Conservation (phyloP, 768 basidiomycete species). For the Agaricus bisporus region DNA sequence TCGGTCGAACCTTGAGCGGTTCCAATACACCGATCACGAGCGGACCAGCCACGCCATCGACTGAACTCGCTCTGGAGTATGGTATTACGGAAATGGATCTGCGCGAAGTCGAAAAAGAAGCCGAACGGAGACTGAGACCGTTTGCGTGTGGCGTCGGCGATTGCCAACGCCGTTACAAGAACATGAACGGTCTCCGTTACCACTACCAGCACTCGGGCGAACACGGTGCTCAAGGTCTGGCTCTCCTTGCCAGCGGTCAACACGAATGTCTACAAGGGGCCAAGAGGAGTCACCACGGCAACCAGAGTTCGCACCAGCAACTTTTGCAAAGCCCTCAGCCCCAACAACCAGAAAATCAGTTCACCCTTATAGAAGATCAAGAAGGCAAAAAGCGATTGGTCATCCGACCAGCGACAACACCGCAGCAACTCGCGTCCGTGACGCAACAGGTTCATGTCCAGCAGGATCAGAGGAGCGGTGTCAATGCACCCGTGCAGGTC, state of each 20-base stretch:
- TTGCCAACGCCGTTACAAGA: constrained; percentile 88
- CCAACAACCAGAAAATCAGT: constrained; percentile 4
- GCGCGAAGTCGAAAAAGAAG: constrained; percentile 74
- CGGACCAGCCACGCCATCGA: constrained; percentile 5
- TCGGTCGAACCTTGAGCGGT: constrained; percentile 15
- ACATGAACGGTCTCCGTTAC: constrained; percentile 96
- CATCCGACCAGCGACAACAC: constrained; percentile 11
- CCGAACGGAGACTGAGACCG: constrained; percentile 74
- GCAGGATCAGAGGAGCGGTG: constrained; percentile 6
- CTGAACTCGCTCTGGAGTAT: constrained; percentile 7
- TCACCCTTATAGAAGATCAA: constrained; percentile 9
- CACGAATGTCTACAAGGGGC: constrained; percentile 36
- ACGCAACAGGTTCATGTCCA: constrained; percentile 18
- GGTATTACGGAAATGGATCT: constrained; percentile 55
- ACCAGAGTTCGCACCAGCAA: neutral
- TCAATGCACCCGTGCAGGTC: constrained; percentile 14
- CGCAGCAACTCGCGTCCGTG: constrained; percentile 15
- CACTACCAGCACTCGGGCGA: constrained; percentile 97
- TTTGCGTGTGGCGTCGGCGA: constrained; percentile 89
- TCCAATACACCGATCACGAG: constrained; percentile 1
- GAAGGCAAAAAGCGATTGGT: constrained; percentile 13
- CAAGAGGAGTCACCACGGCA: constrained; percentile 13
- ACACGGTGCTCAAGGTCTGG: constrained; percentile 86
- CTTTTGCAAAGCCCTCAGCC: neutral
- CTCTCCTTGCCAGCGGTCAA: constrained; percentile 71